Evolutionary conservation across 345 rosid species (phyloP).

Genomic region (Hevea brasiliensis): DNA sequence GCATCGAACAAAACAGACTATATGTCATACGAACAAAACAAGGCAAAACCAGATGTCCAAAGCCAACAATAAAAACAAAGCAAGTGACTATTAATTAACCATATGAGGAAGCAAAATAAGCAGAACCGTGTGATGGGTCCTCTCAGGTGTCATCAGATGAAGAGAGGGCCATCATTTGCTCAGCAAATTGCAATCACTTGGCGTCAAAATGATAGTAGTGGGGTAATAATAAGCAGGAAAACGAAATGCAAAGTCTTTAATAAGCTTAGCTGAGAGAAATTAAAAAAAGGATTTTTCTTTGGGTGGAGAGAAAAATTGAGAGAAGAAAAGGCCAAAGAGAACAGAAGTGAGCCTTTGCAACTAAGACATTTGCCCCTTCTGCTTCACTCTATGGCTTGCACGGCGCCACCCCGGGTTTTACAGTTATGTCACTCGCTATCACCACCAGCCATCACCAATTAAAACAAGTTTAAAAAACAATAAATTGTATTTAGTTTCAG

Average conservation of each 20-base stretch:
- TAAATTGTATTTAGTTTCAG: not conserved
- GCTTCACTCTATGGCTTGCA: constrained; percentile 29
- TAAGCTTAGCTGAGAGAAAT: too few relatives aligned
- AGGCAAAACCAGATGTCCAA: constrained; percentile 37
- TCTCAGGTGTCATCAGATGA: constrained; percentile 43
- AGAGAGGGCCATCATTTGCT: constrained; percentile 35
- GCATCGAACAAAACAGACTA: constrained; percentile 21
- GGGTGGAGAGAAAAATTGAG: not conserved
- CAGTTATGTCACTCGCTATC: constrained; percentile 10
- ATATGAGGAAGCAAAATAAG: constrained; percentile 26
- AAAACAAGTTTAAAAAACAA: not conserved
- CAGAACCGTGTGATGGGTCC: constrained; percentile 21
- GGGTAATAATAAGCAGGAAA: not conserved
- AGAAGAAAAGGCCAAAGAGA: constrained; percentile 9
- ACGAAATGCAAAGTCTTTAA: constrained; percentile 11
- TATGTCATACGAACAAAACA: constrained; percentile 6
- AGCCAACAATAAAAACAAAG: constrained; percentile 32
- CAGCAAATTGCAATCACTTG: constrained; percentile 49
- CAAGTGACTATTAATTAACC: constrained; percentile 22
- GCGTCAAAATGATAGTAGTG: constrained; percentile 21
- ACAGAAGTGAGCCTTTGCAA: constrained; percentile 25
- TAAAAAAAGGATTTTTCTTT: too few relatives aligned
- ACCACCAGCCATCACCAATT: constrained; percentile 12
- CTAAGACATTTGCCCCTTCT: constrained; percentile 46
- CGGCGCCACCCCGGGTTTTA: not conserved